These are phyloP conservation scores for Mortierella hygrophila DNA, from an alignment of 192 early-diverging fungal species.

Conservation along the genomic window DNA sequence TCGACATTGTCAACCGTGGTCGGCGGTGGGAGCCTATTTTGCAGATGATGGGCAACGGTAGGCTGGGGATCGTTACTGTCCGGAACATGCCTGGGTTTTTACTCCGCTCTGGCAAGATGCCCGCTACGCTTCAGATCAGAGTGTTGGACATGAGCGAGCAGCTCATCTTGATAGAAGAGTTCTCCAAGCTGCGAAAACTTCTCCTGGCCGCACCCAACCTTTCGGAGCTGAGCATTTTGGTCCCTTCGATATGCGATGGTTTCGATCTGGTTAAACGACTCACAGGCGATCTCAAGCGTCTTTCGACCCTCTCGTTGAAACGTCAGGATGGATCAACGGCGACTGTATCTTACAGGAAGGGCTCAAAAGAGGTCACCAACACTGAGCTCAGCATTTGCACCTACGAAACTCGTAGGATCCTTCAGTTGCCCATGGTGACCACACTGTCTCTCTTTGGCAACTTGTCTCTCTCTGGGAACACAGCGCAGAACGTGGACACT, in stretches of 20 bases:
- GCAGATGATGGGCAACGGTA: conserved; percentile 31
- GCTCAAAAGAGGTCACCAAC: neutral
- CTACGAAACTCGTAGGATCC: neutral
- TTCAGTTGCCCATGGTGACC: neutral
- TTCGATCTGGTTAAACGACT: neutral
- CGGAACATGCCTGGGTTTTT: conserved; percentile 1
- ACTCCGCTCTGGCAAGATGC: neutral
- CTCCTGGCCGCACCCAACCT: neutral
- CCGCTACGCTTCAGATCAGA: neutral
- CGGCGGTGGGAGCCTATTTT: conserved; percentile 31
- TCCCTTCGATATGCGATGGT: neutral
- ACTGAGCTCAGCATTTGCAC: neutral
- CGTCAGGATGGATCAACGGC: neutral
- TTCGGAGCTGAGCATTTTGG: neutral
- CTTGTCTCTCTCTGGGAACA: neutral
- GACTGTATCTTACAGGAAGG: neutral
- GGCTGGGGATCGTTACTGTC: neutral
- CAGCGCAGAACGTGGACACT: neutral
- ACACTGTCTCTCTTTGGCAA: neutral
- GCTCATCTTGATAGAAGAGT: neutral
- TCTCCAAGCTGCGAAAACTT: neutral
- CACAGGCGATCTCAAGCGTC: neutral
- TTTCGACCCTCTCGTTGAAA: neutral
- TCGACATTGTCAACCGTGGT: conserved; percentile 28
- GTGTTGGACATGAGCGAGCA: neutral